These are phyloP conservation scores for Teunomyces barrocoloradensis DNA, from an alignment of 805 yeast genomes.

Conservation along the genomic window DNA sequence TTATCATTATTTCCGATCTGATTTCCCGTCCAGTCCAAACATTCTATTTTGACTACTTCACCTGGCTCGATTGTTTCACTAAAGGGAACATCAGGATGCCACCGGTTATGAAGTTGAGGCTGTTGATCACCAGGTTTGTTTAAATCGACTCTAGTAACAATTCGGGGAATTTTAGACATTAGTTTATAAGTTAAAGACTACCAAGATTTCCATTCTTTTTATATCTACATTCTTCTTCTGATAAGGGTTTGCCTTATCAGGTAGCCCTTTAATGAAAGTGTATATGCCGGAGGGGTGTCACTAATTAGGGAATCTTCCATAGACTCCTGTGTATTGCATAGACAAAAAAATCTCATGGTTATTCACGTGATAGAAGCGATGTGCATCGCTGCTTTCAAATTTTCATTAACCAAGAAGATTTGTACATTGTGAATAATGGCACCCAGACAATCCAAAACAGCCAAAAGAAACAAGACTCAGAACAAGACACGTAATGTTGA, in stretches of 20 bases:
- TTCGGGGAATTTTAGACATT: constrained; percentile 21
- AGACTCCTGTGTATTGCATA: not conserved
- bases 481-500: constrained; percentile 56
- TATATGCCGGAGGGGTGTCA: too few species aligned
- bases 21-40: constrained; percentile 56
- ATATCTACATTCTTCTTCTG: not conserved
- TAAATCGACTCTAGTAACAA: constrained; percentile 36
- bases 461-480: constrained; percentile 53
- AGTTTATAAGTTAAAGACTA: not conserved
- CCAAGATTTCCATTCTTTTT: not conserved
- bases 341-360: not conserved
- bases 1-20: constrained; percentile 46
- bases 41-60: constrained; percentile 47
- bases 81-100: constrained; percentile 53
- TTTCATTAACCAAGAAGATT: not conserved
- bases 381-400: constrained; percentile 4
- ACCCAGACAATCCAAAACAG: constrained; percentile 57
- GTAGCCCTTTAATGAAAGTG: not conserved
- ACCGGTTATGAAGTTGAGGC: constrained; percentile 48
- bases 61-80: constrained; percentile 38
- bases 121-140: constrained; percentile 46
- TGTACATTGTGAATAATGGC: constrained; percentile 39
- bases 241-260: not conserved
- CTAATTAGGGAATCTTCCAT: not conserved
- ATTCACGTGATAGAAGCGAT: not conserved